Conservation (phyloP, 2,329 filamentous ascomycete species). For the Fusarium nematophilum region DNA sequence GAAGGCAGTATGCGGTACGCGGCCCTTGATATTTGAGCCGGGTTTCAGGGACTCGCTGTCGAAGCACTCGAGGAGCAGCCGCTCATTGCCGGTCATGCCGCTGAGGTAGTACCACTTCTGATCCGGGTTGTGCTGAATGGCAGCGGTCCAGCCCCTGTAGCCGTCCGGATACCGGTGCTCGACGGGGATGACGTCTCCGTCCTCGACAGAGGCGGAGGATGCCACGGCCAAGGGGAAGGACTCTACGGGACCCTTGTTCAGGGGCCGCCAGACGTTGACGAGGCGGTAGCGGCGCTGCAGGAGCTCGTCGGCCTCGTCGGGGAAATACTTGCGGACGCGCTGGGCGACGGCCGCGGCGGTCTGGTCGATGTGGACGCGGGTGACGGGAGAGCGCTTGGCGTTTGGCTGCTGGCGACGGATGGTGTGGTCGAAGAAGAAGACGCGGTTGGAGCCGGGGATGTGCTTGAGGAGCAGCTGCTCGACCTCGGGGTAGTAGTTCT, state of each 20-base stretch:
- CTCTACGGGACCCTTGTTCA: constrained; percentile 69
- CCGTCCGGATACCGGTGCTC: constrained; percentile 76
- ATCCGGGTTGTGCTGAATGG: constrained; percentile 67
- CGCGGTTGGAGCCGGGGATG: constrained; percentile 72
- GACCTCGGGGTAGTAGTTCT: constrained; percentile 87
- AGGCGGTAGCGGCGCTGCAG: constrained; percentile 80
- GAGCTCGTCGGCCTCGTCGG: constrained; percentile 73
- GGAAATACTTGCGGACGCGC: constrained; percentile 76
- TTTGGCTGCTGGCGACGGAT: constrained; percentile 74
- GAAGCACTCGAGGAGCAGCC: constrained; percentile 82
- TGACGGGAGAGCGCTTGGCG: constrained; percentile 75
- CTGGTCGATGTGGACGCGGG: constrained; percentile 85
- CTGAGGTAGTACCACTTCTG: constrained; percentile 86
- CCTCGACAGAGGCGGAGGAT: constrained; percentile 69
- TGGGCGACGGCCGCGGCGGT: constrained; percentile 72
- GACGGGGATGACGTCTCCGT: constrained; percentile 75
- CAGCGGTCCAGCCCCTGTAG: constrained; percentile 79
- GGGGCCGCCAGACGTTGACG: constrained; percentile 86
- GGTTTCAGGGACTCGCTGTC: constrained; percentile 71
- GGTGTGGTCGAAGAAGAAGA: constrained; percentile 90
- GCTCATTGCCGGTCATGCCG: constrained; percentile 79
- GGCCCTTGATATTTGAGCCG: constrained; percentile 63
- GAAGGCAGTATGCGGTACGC: constrained; percentile 82
- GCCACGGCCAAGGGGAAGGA: constrained; percentile 77
- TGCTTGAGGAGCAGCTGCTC: constrained; percentile 75